A percentile compares a stretch with the other conserved stretches of the same genome.
Evolutionary conservation across 192 early-diverging fungal genomes (phyloP).

Genomic region (Podochytrium sp.): DNA sequence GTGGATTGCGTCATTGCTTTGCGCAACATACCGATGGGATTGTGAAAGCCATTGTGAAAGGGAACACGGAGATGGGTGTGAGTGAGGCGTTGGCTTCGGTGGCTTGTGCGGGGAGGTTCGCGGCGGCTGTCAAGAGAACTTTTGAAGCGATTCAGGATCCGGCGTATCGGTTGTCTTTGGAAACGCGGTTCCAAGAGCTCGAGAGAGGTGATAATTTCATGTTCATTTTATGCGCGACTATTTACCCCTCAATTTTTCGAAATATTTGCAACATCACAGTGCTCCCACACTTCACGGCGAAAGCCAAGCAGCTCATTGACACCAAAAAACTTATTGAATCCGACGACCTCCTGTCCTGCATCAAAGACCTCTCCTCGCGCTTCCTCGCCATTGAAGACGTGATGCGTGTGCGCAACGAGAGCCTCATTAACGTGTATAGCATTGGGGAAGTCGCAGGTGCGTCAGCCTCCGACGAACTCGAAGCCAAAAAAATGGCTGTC

Average conservation of each 20-base stretch:
- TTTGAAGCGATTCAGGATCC: conserved; percentile 34
- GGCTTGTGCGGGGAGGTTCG: conserved; percentile 37
- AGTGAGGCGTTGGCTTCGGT: conserved; percentile 23
- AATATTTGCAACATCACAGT: conserved; percentile 17
- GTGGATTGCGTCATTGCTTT: conserved; percentile 19
- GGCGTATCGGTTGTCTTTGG: conserved; percentile 31
- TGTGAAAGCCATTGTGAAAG: not conserved
- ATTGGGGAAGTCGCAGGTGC: conserved; percentile 11
- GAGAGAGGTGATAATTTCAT: conserved; percentile 31
- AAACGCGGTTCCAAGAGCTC: conserved; percentile 38
- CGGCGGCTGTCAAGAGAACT: conserved; percentile 33
- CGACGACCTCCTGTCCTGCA: conserved; percentile 11
- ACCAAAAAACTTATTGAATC: conserved; percentile 1
- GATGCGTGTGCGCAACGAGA: conserved; percentile 28
- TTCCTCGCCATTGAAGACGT: conserved; percentile 37
- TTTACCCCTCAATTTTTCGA: conserved; percentile 4
- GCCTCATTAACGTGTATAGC: conserved; percentile 2
- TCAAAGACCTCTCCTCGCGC: conserved; percentile 26
- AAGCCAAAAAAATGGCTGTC: conserved; percentile 24
- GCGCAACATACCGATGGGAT: conserved; percentile 36
- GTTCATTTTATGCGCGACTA: too few species aligned
- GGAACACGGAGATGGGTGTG: conserved; percentile 13
- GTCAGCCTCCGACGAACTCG: not conserved
- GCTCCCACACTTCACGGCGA: conserved; percentile 29
- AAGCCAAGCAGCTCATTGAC: conserved; percentile 32